Base-by-base conservation (phyloP, 305 asterid species). In the Solanum hybrid region DNA sequence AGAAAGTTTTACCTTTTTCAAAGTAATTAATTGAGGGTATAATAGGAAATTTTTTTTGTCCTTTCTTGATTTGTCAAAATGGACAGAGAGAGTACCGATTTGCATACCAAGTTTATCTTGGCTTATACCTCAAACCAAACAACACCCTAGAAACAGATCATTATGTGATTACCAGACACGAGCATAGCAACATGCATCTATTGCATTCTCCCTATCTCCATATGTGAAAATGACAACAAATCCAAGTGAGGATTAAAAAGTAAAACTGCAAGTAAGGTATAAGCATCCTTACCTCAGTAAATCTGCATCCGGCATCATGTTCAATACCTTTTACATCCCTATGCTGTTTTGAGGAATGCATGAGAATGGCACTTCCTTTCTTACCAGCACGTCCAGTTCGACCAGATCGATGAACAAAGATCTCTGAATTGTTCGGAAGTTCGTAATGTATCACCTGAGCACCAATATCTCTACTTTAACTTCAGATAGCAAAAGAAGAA, bases 361-460 rank as follows among this genome's bases (percentile, higher is more conserved):
- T 94, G 34, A 96, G 94, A 90, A 97, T 92, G 87, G 99, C 98
- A 92, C 89, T 93, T 27, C 99, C 99, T 91, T 95, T 95, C 94
- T 97, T 97, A 90, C 99, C 99, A 89, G 99, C 99, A 93, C 99
- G 98, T 84, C 99, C 99, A 75, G 99, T 97, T 92, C 99, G 96
- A 76, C 99, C 98, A 89, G 99, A 93, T 9, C 99, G 97, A 93
- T 95, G 98, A 90, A 97, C 98, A 93, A 97, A 97, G 81, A 90
- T 91, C 92, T 97, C 99, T 38, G 99, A 91, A 88, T 94, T 91
- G 92, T 93, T 95, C 37, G 99, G 99, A 91, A 97, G 96, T 91
- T 96, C 99, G 91, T 94, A 97, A 91, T 97, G 99, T 88, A 97
- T 85, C 91, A 97, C 97, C 99, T 97, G 94, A 79, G 73, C 89